Base-by-base conservation (phyloP, 768 basidiomycete species). In the Agaricus sinodeliciosus region DNA sequence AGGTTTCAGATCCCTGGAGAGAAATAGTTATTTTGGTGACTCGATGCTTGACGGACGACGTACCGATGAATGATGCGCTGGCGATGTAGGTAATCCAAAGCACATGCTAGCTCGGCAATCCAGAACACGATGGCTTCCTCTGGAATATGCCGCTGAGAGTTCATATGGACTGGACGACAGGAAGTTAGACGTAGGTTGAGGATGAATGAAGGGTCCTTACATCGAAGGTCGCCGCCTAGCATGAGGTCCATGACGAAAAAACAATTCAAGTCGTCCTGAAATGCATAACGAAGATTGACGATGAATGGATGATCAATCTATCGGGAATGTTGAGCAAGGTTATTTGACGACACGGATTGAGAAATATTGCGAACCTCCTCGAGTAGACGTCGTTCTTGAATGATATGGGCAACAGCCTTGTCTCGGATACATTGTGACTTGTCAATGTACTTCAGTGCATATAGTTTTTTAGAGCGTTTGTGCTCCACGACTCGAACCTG, bases 161-260 rank as follows among this genome's bases (percentile, higher is more conserved):
- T 90, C 41, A 94, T 72, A 64, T 96, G 93, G 64, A 94, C 94
- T 96, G 60, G 9, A 37, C 40, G 55, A 35, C 13, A 15, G 43
- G 34, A 42, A 9, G 44, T 31, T 43, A 57, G 53, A 48, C 15
- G 28, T 43, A 12, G 50, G 47, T 47, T 18, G 46, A 43, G 43
- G 37, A 36, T 9, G 25, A 53, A 25, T 31, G 25, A 53, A n/a
- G 53, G 47, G 37, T 12, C 71, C 94, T 63, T 63, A 97, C 86
- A 89, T 68, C 94, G 80, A 61, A 97, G 71, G 69, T 97, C 93
- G 9, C 94, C 94, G 27, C 94, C 94, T 0, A 96, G 74, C 94
- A 96, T 96, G 44, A 98, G 79, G 67, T 98, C 95, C 52, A 97
- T 73, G 6, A 97, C 94, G 70, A 97, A 96, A 76, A 97, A 98